A percentile compares a stretch with the other conserved stretches of the same genome.
These are phyloP conservation scores for Diaporthe longicolla DNA, from an alignment of 2,329 filamentous ascomycete species.

Conservation along the genomic window DNA sequence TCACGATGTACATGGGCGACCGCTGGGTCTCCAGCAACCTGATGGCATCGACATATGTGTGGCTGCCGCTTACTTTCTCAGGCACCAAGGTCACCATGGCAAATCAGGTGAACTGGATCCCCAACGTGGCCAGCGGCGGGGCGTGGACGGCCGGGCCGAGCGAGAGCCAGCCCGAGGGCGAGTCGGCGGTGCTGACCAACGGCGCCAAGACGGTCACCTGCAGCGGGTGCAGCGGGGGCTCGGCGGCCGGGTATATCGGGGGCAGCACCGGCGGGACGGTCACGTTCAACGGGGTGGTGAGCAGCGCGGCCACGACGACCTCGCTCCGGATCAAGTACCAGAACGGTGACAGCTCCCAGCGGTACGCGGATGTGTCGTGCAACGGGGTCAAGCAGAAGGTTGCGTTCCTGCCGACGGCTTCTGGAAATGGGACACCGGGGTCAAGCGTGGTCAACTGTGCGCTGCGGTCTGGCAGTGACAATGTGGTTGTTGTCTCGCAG, in stretches of 20 bases:
- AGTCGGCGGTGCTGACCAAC: slow-evolving; percentile 59
- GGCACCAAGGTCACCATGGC: slow-evolving; percentile 66
- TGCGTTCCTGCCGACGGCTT: slow-evolving; percentile 67
- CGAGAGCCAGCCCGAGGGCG: slow-evolving; percentile 66
- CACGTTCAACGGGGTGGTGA: slow-evolving; percentile 61
- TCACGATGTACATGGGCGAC: slow-evolving; percentile 75
- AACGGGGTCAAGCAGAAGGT: slow-evolving; percentile 64
- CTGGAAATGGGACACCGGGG: slow-evolving; percentile 54
- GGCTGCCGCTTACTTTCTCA: slow-evolving; percentile 71
- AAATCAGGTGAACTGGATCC: slow-evolving; percentile 69
- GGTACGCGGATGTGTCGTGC: slow-evolving; percentile 68
- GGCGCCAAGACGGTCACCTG: slow-evolving; percentile 65
- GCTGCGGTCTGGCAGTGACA: slow-evolving; percentile 60
- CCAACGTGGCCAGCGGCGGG: slow-evolving; percentile 43
- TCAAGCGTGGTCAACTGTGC: slow-evolving; percentile 64
- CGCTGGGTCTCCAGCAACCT: slow-evolving; percentile 73
- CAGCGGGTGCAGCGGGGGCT: slow-evolving; percentile 64
- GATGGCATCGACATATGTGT: slow-evolving; percentile 73
- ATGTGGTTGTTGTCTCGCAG: slow-evolving; percentile 63
- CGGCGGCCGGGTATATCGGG: slow-evolving; percentile 69
- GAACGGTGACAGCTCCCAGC: slow-evolving; percentile 67
- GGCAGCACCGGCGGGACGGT: slow-evolving; percentile 61
- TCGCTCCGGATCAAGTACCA: slow-evolving; percentile 70
- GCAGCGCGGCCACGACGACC: slow-evolving; percentile 57
- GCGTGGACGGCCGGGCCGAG: slow-evolving; percentile 54